Conservation (phyloP, 2,329 filamentous ascomycete genomes). For the Sclerotinia nivalis region DNA sequence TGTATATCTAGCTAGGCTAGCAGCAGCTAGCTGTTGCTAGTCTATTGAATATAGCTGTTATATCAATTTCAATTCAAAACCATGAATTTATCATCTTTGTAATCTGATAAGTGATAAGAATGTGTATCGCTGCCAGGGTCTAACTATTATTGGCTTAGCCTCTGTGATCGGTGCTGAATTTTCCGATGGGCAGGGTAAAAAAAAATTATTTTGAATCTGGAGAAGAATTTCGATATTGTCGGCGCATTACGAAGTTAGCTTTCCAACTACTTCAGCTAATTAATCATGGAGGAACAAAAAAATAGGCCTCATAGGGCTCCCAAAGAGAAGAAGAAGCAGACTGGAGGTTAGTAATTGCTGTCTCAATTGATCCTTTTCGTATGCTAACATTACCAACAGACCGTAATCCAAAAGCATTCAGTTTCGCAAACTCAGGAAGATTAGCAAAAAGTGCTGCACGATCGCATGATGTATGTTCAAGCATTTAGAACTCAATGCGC, state of each 20-base stretch:
- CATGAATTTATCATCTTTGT: not conserved
- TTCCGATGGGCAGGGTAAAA: not conserved
- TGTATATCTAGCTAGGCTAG: not conserved
- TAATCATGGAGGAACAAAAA: constrained; percentile 74
- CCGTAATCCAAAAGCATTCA: constrained; percentile 43
- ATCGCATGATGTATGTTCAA: constrained; percentile 52
- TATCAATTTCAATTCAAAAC: not conserved
- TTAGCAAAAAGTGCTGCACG: constrained; percentile 47
- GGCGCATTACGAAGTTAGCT: constrained; percentile 15
- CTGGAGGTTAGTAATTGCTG: constrained; percentile 53
- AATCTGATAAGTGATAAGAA: constrained; percentile 13
- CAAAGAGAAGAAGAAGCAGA: constrained; percentile 83
- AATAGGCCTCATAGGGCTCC: constrained; percentile 83
- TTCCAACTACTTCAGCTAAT: not conserved
- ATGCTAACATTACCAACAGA: constrained; percentile 33
- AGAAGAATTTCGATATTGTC: constrained; percentile 19
- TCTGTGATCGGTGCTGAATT: not conserved
- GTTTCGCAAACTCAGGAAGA: constrained; percentile 43
- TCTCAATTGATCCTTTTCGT: not conserved
- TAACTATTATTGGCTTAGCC: not conserved
- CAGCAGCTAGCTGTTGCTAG: not conserved
- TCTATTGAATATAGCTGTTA: not conserved
- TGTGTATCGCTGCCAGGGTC: fast-evolving
- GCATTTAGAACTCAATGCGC: not conserved
- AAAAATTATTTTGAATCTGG: constrained; percentile 13